Percentiles rank a stretch among this genome's conserved stretches.
Conservation (phyloP, 441 rosid species). For the Rhodomyrtus psidioides region DNA sequence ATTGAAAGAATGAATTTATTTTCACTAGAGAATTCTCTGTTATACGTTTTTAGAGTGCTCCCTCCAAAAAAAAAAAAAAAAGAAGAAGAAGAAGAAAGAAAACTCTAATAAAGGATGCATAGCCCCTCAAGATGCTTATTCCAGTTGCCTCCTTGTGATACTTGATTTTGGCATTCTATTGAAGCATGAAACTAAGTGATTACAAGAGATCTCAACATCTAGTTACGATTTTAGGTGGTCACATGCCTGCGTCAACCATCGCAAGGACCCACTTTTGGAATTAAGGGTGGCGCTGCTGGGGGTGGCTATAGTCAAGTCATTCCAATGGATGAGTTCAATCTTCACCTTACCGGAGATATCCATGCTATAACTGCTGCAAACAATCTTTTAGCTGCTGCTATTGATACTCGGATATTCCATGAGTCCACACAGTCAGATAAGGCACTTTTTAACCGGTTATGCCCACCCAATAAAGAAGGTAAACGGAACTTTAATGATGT, state of each 20-base stretch:
- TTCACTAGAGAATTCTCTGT: not conserved
- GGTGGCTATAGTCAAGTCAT: conserved; percentile 98
- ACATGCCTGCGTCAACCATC: conserved; percentile 98
- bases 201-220: not conserved
- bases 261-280: conserved; percentile 99
- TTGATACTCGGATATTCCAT: conserved; percentile 91
- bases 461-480: conserved; percentile 84
- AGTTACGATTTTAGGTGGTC: conserved; percentile 46
- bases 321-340: conserved; percentile 99
- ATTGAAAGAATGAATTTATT: not conserved
- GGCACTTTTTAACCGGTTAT: conserved; percentile 83
- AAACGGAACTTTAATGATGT: conserved; percentile 66
- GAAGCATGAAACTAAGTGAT: not conserved
- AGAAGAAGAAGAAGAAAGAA: too few relatives aligned
- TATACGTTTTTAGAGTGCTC: not conserved
- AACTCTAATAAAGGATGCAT: not conserved
- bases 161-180: not conserved
- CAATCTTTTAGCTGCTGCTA: conserved; percentile 98
- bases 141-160: not conserved
- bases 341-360: conserved; percentile 94
- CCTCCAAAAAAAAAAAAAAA: not conserved
- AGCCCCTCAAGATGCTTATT: not conserved
- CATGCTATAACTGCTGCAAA: conserved; percentile 99
- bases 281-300: conserved; percentile 99
- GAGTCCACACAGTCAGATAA: conserved; percentile 87